Conservation (phyloP, 495 filamentous ascomycete genomes). For the Penicillium canariense region DNA sequence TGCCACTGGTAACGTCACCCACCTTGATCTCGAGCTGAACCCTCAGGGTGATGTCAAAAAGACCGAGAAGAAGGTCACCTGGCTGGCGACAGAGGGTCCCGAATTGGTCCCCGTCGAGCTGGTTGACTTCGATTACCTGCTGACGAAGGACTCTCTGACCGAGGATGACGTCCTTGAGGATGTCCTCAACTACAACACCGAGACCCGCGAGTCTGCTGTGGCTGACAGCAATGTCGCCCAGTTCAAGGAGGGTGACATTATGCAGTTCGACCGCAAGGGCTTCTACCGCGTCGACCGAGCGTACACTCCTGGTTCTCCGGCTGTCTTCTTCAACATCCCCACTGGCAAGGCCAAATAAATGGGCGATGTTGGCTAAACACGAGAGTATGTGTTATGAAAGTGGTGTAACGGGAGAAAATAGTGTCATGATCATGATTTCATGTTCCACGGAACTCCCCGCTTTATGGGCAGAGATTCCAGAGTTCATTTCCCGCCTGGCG, state of each 20-base stretch:
- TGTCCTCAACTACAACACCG: conserved; percentile 72
- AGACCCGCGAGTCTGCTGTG: conserved; percentile 69
- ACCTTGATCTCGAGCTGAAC: conserved; percentile 74
- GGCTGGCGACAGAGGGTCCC: conserved; percentile 74
- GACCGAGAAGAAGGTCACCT: conserved; percentile 95
- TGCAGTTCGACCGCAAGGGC: conserved; percentile 92
- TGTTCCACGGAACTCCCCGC: no score
- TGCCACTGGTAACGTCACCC: conserved; percentile 56
- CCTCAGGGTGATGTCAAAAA: conserved; percentile 86
- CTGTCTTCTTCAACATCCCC: conserved; percentile 78
- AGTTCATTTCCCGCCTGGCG: not conserved
- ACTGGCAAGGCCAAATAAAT: conserved; percentile 59
- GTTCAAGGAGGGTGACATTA: conserved; percentile 78
- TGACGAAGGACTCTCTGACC: conserved; percentile 86
- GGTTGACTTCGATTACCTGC: conserved; percentile 87
- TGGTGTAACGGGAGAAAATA: not conserved
- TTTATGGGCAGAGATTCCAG: no score
- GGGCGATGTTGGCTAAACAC: not conserved
- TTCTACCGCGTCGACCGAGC: conserved; percentile 78
- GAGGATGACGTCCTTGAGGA: conserved; percentile 80
- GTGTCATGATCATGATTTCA: no score
- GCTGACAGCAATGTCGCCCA: conserved; percentile 78
- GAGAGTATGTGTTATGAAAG: not conserved
- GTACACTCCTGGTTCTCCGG: conserved; percentile 55
- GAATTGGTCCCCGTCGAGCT: conserved; percentile 77